phyloP scores from a whole-genome alignment of 1,139 yeast species.

The Sugiyamaella novakii region DNA sequence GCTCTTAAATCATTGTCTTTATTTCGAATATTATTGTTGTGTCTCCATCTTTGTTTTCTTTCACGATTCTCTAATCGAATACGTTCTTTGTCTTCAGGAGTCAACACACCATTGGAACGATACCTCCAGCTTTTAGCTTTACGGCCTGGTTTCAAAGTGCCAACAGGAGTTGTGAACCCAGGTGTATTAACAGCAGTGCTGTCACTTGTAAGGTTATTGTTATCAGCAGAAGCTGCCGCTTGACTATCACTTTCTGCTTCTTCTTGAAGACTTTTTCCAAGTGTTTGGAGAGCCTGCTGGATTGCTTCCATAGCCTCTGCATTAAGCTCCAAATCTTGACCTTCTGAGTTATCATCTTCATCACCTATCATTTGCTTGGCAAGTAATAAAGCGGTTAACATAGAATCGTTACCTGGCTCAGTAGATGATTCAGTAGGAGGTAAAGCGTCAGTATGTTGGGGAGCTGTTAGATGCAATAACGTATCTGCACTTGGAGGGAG shows the following conservation, averaged over 20 bases:
- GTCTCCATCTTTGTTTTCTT: constrained; percentile 90
- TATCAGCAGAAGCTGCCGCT: background rate
- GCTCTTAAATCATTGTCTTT: constrained; percentile 84
- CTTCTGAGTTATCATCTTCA: constrained; percentile 21
- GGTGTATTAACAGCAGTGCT: constrained; percentile 6
- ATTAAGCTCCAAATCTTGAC: constrained; percentile 33
- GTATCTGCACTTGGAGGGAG: background rate
- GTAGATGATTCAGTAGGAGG: constrained; percentile 17
- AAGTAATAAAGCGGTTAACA: constrained; percentile 44
- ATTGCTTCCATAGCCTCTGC: constrained; percentile 45
- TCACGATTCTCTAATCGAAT: constrained; percentile 73
- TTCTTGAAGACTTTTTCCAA: constrained; percentile 33
- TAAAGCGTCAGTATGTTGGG: background rate
- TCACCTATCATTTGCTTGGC: constrained; percentile 47
- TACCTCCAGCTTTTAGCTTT: constrained; percentile 7
- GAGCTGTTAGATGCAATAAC: no score
- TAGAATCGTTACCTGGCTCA: constrained; percentile 25
- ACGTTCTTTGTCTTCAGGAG: constrained; percentile 55
- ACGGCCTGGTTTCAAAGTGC: constrained; percentile 9
- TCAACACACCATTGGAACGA: constrained; percentile 24
- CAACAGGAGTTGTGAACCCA: background rate
- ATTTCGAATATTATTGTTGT: constrained; percentile 74
- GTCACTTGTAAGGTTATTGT: constrained; percentile 15
- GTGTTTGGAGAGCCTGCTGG: constrained; percentile 41
- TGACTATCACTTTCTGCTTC: constrained; percentile 16